phyloP scores from a whole-genome alignment of 2,329 filamentous ascomycete genomes.

The Leptographium flavum region DNA sequence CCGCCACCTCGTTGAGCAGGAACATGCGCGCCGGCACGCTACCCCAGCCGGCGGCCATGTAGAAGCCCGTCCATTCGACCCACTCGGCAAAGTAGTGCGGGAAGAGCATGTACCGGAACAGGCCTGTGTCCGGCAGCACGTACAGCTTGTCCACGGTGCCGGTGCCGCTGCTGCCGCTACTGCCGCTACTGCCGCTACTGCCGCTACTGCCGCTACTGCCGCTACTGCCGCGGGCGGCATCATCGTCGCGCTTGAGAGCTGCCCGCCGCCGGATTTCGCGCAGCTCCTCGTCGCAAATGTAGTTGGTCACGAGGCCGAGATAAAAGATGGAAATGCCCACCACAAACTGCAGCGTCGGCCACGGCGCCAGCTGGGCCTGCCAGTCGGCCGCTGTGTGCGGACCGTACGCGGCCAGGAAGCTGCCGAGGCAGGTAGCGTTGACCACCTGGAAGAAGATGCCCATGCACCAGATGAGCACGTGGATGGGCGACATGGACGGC shows the following conservation, averaged over 20 bases:
- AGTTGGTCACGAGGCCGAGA: slow-evolving; percentile 63
- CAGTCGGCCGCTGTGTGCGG: slow-evolving; percentile 43
- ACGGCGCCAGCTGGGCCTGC: slow-evolving; percentile 23
- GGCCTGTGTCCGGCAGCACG: slow-evolving; percentile 66
- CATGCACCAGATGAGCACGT: slow-evolving; percentile 48
- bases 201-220: background rate
- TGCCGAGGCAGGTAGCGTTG: slow-evolving; percentile 66
- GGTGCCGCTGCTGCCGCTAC: slow-evolving; percentile 8
- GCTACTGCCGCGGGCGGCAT: background rate
- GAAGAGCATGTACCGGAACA: slow-evolving; percentile 73
- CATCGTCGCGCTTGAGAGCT: background rate
- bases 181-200: background rate
- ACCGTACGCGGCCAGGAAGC: slow-evolving; percentile 77
- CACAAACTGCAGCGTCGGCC: slow-evolving; percentile 30
- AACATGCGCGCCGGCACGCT: slow-evolving; percentile 70
- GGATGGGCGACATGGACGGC: slow-evolving; percentile 86
- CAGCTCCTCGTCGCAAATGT: slow-evolving; percentile 79
- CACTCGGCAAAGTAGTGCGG: slow-evolving; percentile 96
- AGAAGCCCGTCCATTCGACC: slow-evolving; percentile 90
- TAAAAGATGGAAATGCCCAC: slow-evolving; percentile 63
- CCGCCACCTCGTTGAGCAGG: slow-evolving; percentile 71
- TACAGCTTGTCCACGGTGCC: slow-evolving; percentile 62
- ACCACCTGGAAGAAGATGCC: slow-evolving; percentile 63
- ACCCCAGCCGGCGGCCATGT: slow-evolving; percentile 53
- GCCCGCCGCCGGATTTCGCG: slow-evolving; percentile 66